Evolutionary conservation across 768 basidiomycete species (phyloP).

Genomic region (Mycena albidolilacea): DNA sequence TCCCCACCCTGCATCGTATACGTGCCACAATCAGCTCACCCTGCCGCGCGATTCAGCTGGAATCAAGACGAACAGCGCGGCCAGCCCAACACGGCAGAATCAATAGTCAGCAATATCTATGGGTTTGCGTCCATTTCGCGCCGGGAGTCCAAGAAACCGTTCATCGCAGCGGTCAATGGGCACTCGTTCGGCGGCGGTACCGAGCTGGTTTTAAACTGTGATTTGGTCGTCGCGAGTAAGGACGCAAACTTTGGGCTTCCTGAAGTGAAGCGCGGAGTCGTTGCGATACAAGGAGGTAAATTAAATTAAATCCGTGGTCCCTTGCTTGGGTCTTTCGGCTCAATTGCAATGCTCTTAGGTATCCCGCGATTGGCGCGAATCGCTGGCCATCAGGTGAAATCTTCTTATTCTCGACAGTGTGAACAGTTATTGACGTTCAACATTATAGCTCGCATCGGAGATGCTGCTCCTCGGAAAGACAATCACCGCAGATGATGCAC

Average conservation of each 20-base stretch:
- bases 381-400: constrained; percentile 80
- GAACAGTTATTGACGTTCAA: constrained; percentile 39
- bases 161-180: constrained; percentile 88
- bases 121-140: constrained; percentile 86
- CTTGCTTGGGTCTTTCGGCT: neutral
- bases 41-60: constrained; percentile 64
- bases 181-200: constrained; percentile 77
- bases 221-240: constrained; percentile 78
- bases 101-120: constrained; percentile 55
- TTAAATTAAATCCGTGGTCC: neutral
- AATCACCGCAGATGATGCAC: constrained; percentile 78
- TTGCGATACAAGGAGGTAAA: constrained; percentile 79
- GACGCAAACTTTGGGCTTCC: constrained; percentile 81
- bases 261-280: constrained; percentile 84
- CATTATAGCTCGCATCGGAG: constrained; percentile 76
- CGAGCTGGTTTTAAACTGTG: constrained; percentile 82
- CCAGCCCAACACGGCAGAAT: constrained; percentile 59
- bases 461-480: constrained; percentile 80
- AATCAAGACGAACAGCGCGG: constrained; percentile 64
- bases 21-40: neutral
- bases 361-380: constrained; percentile 78
- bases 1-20: constrained; percentile 10
- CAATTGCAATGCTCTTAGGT: constrained; percentile 51
- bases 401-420: constrained; percentile 15
- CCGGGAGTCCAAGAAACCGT: constrained; percentile 76